A percentile compares a stretch with the other conserved stretches of the same genome.
Conservation (phyloP, 2,329 filamentous ascomycete species). For the Aspergillus uvarum region DNA sequence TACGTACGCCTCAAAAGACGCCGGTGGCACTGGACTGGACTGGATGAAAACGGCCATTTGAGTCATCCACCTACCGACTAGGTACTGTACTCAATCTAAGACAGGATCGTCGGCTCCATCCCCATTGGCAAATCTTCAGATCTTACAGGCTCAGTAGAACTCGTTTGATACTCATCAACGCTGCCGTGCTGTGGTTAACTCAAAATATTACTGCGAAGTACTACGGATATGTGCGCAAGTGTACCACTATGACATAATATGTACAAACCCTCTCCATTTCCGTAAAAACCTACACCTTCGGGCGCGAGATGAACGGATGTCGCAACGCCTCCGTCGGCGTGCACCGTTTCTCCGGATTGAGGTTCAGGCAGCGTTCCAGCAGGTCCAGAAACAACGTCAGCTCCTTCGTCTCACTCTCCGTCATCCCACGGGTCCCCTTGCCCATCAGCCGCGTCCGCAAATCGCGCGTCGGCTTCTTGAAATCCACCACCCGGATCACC, state of each 20-base stretch:
- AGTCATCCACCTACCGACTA: no score
- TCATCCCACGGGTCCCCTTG: constrained; percentile 71
- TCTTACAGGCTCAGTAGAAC: no score
- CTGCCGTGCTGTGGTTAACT: no score
- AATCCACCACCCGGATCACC: constrained; percentile 47
- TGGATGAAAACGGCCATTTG: no score
- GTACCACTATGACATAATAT: constrained; percentile 15
- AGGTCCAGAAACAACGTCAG: constrained; percentile 82
- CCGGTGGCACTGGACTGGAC: no score
- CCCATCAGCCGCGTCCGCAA: constrained; percentile 74
- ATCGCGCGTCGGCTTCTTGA: constrained; percentile 73
- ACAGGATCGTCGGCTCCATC: no score
- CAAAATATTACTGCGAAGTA: neutral
- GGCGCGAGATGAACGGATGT: constrained; percentile 76
- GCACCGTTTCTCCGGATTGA: constrained; percentile 91
- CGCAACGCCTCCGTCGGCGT: constrained; percentile 81
- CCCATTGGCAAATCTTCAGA: no score
- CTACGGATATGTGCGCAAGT: neutral
- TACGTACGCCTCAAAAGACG: no score
- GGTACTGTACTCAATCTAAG: no score
- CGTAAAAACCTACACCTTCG: constrained; percentile 24
- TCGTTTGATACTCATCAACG: no score
- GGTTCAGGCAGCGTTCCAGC: constrained; percentile 78
- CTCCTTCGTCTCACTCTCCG: constrained; percentile 71
- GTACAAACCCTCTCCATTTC: constrained; percentile 1